phyloP scores from a whole-genome alignment of 768 basidiomycete species.

The Amanita exitialis region DNA sequence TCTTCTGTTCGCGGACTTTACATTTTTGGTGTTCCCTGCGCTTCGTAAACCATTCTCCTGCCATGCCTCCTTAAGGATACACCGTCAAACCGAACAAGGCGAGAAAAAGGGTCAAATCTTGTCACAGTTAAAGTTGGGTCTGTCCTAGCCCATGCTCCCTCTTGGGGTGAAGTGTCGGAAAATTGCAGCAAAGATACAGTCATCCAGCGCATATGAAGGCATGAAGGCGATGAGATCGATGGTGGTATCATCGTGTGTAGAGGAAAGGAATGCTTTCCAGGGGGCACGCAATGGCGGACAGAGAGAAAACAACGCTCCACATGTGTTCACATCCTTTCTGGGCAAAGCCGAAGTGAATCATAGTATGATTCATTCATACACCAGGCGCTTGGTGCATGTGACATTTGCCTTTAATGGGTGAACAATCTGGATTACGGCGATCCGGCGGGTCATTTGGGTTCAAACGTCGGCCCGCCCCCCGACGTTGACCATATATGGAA shows the following conservation, averaged over 20 bases:
- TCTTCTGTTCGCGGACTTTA: background rate
- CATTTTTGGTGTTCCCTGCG: background rate
- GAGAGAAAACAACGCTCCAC: no score
- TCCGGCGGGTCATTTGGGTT: background rate
- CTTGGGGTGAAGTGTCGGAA: no score
- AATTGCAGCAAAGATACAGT: no score
- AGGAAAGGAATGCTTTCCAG: no score
- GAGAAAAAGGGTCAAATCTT: background rate
- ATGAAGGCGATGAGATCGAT: no score
- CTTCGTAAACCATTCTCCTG: background rate
- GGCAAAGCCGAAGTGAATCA: background rate
- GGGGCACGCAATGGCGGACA: no score
- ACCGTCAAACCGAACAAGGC: background rate
- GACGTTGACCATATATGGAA: constrained; percentile 1
- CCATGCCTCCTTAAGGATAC: background rate
- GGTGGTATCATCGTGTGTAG: no score
- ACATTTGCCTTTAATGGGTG: background rate
- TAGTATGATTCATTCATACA: no score
- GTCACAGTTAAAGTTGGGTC: background rate
- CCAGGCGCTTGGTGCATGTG: background rate
- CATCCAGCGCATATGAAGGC: no score
- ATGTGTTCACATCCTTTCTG: no score
- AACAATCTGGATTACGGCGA: background rate
- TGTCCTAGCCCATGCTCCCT: no score
- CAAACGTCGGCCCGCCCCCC: background rate